Base-by-base conservation (phyloP, 495 filamentous ascomycete species). In the Aspergillus affinis region DNA sequence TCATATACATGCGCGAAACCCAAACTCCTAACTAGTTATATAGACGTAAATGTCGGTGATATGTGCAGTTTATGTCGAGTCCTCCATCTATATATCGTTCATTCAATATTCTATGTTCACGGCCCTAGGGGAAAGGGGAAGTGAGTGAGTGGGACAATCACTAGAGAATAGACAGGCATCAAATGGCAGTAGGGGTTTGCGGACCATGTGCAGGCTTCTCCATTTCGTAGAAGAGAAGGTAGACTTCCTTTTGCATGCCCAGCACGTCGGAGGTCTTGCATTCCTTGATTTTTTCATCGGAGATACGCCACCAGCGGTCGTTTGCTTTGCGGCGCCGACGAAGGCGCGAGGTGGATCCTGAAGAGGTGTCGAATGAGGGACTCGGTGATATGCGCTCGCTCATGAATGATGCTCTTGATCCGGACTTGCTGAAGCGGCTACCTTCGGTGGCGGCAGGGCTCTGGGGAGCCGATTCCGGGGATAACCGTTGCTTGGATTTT, bases 291-390 rank as follows among this genome's bases (percentile, higher is more conserved):
- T 97, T 97, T 41, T 98, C 94, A 69, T 99, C 94, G 45, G 93
- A 97, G 51, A 99, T 97, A 15, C 94, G 84, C 94, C 94, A 99
- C 94, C 94, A 99, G 19, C 90, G 83, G 65, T 90, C 83, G 56
- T 77, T 84, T n/a, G 78, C 65, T 62, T 83, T 84, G 65, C 87
- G 87, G 60, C 79, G 82, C 36, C 79, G 75, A 62, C 82, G 87
- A 19, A 81, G 58, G 21, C 77, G 74, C 17, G 72, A 66, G 29
- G 61, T 59, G 15, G 73, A 62, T 12, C 61, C 64, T 9, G 60
- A 53, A 2, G 65, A 52, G 26, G 48, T 36, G 12, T 72, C 71
- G 5, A 32, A 55, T 0, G 73, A 71, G 5, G 65, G 57, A 46
- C 68, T 64, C 23, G 70, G 70, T 44, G 69, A 64, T 7, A 63